Evolutionary conservation across 2,329 filamentous ascomycete species (phyloP), one percentile per base, ranked within the genome.

Genomic region (Exophiala viscosa): DNA sequence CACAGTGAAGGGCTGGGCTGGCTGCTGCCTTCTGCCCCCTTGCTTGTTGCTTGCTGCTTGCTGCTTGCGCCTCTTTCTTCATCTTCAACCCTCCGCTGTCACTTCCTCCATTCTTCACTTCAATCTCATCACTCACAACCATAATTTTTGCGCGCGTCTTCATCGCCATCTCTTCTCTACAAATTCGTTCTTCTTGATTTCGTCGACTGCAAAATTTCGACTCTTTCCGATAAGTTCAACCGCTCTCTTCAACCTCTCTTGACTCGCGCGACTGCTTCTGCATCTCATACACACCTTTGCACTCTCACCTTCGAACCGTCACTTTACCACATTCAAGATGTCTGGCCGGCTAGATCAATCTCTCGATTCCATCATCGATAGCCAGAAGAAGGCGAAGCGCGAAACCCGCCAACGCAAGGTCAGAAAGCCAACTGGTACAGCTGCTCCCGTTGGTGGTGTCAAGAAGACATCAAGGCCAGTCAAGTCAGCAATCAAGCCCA

Each of bases 341-440:
- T 89, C 90, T 79, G 86, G 84, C 78, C 96, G 96, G 78, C 87
- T 99, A 69, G 90, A 96, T 73, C 86, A 95, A 79, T 91, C 90
- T 77, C 88, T 99, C 64, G 93, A 97, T 73, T 90, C 96, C 76
- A 96, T 99, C 75, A 85, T 96, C 78, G 89, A 87, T 71, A 87
- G 84, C 68, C 84, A 80, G 73, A 74, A 81, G 74, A 70, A 75
- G 69, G 70, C 77, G 70, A 68, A 77, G 73, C 71, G 75, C 61
- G 72, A 75, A 58, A 71, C 73, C 61, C 70, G 69, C 55, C 71
- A 73, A 55, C 73, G 73, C 51, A 76, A 77, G 63, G 72, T 73
- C 50, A 56, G 48, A 46, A 63, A 64, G 58, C 53, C 59, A 23
- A 46, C 55, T 40, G 53, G 60, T 40, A 55, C 61, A 23, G 70